A percentile compares a stretch with the other conserved stretches of the same genome.
These are phyloP conservation scores for Dryadomyces quercivorus DNA, from an alignment of 2,329 filamentous ascomycete species.

Conservation along the genomic window DNA sequence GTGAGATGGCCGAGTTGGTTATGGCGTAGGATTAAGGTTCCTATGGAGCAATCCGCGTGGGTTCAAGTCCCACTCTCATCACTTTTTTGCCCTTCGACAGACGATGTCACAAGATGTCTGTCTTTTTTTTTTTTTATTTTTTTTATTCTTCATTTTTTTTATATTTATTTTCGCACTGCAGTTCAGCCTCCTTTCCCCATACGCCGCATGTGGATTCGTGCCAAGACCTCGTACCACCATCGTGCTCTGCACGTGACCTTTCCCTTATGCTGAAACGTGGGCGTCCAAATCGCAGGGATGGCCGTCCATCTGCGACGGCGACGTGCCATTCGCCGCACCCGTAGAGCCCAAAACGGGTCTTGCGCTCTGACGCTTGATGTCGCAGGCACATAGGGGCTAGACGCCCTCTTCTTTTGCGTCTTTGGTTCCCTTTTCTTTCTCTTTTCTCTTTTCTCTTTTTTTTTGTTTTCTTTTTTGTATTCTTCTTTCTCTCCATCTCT, in stretches of 20 bases:
- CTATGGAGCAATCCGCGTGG: slow-evolving; percentile 22
- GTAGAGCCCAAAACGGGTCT: background rate
- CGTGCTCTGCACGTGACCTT: background rate
- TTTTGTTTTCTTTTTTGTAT: background rate
- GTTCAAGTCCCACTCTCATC: slow-evolving; percentile 27
- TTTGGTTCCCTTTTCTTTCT: background rate
- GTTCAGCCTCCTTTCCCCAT: background rate
- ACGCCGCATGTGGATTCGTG: background rate
- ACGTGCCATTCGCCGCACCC: background rate
- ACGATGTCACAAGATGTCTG: background rate
- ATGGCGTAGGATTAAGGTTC: slow-evolving; percentile 18
- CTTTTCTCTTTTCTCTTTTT: background rate
- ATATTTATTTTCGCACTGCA: background rate
- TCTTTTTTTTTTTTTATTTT: background rate
- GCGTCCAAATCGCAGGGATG: no score
- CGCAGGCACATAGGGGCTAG: background rate
- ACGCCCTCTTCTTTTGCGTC: background rate
- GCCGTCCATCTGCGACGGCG: background rate
- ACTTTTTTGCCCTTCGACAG: background rate
- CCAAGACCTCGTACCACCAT: background rate
- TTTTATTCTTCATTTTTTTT: background rate
- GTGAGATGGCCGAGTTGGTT: slow-evolving; percentile 18
- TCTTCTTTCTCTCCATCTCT: background rate
- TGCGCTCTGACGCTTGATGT: background rate
- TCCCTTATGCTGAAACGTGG: background rate